Percentiles rank a stretch among this genome's conserved stretches.
Evolutionary conservation across 768 basidiomycete species (phyloP).

Genomic region (Pulveroboletus sp.): DNA sequence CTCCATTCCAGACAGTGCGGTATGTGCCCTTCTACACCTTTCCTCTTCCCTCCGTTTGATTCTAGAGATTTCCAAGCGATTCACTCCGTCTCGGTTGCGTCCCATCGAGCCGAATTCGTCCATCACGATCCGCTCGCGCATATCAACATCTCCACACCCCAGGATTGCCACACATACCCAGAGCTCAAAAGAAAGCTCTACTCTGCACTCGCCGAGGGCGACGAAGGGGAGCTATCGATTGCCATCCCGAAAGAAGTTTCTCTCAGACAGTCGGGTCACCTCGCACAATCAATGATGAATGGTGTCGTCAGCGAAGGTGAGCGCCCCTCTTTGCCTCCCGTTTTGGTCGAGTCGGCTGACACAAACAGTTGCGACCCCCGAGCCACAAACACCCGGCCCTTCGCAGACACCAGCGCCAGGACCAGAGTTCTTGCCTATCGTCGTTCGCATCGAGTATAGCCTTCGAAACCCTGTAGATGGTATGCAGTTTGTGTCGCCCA

Average conservation of each 20-base stretch:
- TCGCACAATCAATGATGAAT: conserved; percentile 34
- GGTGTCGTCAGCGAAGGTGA: conserved; percentile 56
- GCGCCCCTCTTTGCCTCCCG: conserved; percentile 4
- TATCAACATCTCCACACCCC: conserved; percentile 59
- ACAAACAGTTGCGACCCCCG: conserved; percentile 66
- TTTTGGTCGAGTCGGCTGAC: conserved; percentile 6
- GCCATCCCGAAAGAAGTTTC: conserved; percentile 72
- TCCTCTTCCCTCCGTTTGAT: conserved; percentile 21
- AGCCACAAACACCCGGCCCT: conserved; percentile 66
- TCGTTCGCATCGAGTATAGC: conserved; percentile 75
- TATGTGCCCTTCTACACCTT: conserved; percentile 37
- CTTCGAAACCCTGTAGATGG: conserved; percentile 81
- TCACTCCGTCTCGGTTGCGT: conserved; percentile 67
- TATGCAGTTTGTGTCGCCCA: conserved; percentile 77
- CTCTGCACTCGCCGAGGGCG: conserved; percentile 83
- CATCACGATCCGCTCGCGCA: conserved; percentile 73
- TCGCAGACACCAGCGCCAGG: conserved; percentile 35
- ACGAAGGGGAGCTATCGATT: conserved; percentile 94
- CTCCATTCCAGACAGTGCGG: conserved; percentile 88
- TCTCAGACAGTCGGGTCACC: conserved; percentile 55
- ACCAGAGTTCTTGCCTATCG: conserved; percentile 72
- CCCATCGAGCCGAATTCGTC: conserved; percentile 70
- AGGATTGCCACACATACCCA: conserved; percentile 84
- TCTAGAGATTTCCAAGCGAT: conserved; percentile 45
- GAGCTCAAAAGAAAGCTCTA: conserved; percentile 92